Percentiles rank a stretch among this genome's conserved stretches.
Evolutionary conservation across 2,329 filamentous ascomycete genomes (phyloP).

Genomic region (Pestalotiopsis sp.): DNA sequence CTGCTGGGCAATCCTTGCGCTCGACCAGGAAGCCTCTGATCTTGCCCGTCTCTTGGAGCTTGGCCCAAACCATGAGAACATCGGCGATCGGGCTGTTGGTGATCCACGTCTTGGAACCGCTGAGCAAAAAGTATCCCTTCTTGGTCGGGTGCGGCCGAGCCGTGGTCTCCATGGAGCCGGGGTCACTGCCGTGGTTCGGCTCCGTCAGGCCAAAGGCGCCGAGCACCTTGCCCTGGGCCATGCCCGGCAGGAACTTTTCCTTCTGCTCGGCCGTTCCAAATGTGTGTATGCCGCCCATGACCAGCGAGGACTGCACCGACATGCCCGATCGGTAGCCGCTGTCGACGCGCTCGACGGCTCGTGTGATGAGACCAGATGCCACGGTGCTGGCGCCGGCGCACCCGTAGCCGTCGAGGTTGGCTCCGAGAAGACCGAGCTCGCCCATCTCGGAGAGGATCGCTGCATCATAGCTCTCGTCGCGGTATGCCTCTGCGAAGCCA

Average conservation of each 20-base stretch:
- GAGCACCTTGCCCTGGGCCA: conserved; percentile 81
- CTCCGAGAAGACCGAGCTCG: conserved; percentile 83
- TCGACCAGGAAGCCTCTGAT: conserved; percentile 93
- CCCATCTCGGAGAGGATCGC: conserved; percentile 92
- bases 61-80: conserved; percentile 88
- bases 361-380: conserved; percentile 85
- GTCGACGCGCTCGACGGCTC: conserved; percentile 88
- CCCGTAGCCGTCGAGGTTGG: conserved; percentile 84
- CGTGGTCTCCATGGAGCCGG: conserved; percentile 85
- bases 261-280: conserved; percentile 88
- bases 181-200: conserved; percentile 91
- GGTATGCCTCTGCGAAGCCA: conserved; percentile 58
- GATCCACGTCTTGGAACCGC: conserved; percentile 91
- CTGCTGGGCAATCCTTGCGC: conserved; percentile 79
- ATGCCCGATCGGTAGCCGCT: conserved; percentile 91
- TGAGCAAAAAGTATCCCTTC: conserved; percentile 78
- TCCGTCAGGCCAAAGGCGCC: conserved; percentile 91
- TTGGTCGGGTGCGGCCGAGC: conserved; percentile 85
- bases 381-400: conserved; percentile 88
- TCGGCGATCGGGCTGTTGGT: conserved; percentile 92
- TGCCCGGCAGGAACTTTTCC: conserved; percentile 76
- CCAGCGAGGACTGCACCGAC: conserved; percentile 91
- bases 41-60: conserved; percentile 87
- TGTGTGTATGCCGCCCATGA: conserved; percentile 89
- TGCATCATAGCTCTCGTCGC: conserved; percentile 83